phyloP scores from a whole-genome alignment of 768 basidiomycete species.

The Boletus sp. region DNA sequence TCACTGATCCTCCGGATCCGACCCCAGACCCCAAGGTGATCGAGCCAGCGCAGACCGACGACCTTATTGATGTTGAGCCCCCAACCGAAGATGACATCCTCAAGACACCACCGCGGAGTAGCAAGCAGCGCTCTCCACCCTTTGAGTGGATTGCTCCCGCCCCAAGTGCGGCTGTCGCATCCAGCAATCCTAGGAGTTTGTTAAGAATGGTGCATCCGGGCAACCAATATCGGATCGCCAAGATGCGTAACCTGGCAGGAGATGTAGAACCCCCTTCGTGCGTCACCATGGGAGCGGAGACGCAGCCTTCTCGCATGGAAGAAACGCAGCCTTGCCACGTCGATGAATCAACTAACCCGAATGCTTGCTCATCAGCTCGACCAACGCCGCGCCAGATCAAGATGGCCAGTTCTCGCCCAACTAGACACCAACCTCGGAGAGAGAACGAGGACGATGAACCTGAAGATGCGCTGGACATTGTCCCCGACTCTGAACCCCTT shows the following conservation, averaged over 20 bases:
- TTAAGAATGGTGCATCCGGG: slow-evolving; percentile 34
- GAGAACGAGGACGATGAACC: slow-evolving; percentile 9
- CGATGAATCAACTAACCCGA: neutral
- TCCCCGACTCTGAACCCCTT: slow-evolving; percentile 65
- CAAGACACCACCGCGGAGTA: slow-evolving; percentile 1
- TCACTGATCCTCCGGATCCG: slow-evolving; percentile 22
- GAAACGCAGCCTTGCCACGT: slow-evolving; percentile 16
- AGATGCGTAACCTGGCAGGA: slow-evolving; percentile 24
- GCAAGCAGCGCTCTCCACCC: slow-evolving; percentile 7
- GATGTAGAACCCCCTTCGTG: slow-evolving; percentile 17
- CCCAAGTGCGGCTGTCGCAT: slow-evolving; percentile 12
- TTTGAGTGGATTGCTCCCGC: slow-evolving; percentile 24
- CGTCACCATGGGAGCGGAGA: slow-evolving; percentile 7
- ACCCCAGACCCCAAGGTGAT: slow-evolving; percentile 18
- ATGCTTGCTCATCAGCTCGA: neutral
- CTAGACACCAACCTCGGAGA: neutral
- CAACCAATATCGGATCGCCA: slow-evolving; percentile 31
- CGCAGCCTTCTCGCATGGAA: slow-evolving; percentile 19
- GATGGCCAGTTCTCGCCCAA: neutral
- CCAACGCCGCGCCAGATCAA: slow-evolving; percentile 1
- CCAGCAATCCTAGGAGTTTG: slow-evolving; percentile 31
- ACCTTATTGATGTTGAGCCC: slow-evolving; percentile 1
- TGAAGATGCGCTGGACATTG: slow-evolving; percentile 45
- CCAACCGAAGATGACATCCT: neutral
- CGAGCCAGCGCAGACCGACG: slow-evolving; percentile 5